phyloP scores from a whole-genome alignment of 2,329 filamentous ascomycete species.

The Epichloe coenophiala region DNA sequence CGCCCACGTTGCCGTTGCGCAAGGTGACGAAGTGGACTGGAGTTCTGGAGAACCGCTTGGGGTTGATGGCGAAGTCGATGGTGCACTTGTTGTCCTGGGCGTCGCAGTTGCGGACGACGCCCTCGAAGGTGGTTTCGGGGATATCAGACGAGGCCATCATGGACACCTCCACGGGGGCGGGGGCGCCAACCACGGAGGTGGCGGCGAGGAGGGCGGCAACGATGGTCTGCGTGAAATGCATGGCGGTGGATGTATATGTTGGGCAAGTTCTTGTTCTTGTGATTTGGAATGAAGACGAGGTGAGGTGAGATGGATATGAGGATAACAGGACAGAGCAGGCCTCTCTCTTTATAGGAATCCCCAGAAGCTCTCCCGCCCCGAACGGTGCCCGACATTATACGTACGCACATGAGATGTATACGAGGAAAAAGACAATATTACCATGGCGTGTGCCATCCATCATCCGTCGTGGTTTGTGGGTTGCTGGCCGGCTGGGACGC shows the following conservation, averaged over 20 bases:
- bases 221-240: constrained; percentile 30
- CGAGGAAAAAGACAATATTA: no score
- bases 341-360: no score
- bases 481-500: no score
- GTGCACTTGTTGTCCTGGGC: constrained; percentile 24
- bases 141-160: constrained; percentile 24
- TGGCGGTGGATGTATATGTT: constrained; percentile 8
- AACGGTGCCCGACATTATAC: no score
- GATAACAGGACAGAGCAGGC: no score
- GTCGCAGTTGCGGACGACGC: constrained; percentile 27
- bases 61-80: constrained; percentile 30
- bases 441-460: no score
- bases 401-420: no score
- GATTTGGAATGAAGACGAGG: not conserved
- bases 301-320: not conserved
- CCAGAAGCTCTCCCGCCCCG: no score
- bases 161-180: constrained; percentile 18
- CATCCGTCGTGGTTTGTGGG: no score
- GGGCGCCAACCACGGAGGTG: constrained; percentile 23
- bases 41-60: constrained; percentile 11
- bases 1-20: constrained; percentile 5
- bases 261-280: not conserved
- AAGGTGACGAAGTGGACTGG: constrained; percentile 26
- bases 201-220: constrained; percentile 22
- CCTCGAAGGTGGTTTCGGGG: constrained; percentile 29